Base-by-base conservation (phyloP, 352 stramenopile genomes). In the Peronospora belbahrii region DNA sequence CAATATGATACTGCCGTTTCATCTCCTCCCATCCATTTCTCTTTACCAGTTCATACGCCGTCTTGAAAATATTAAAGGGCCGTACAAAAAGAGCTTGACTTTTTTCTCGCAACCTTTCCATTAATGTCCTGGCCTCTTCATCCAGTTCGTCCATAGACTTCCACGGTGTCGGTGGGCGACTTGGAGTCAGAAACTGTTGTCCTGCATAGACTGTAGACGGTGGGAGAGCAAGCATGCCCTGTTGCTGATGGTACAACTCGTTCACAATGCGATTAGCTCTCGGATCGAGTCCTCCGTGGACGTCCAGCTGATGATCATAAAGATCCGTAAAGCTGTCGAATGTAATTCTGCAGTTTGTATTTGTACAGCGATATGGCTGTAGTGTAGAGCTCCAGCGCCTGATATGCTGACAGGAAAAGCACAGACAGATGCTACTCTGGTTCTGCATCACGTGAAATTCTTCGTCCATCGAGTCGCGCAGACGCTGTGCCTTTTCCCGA, bases 181-280 rank as follows among this genome's bases (percentile, higher is more conserved):
- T 58, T 0, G 66, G 63, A 11, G 38, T 8, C 35, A 74, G 32
- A 40, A 56, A 65, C 27, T 88, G 77, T 44, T 68, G 45, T 11
- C 51, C 64, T 1, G 67, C 56, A 44, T 78, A 88, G 8, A 88
- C 74, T 2, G 72, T 87, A 38, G 59, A 41, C 0, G 77, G 74
- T 6, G 77, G 72, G 8, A 51, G 61, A 1, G 66, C 48, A 8
- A 50, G 7, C 3, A 10, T 56, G 4, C 53, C 65, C 24, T 52
- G 56, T 9, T 73, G 43, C 32, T 78, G 62, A 9, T 58, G 50
- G 20, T 62, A 72, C 15, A 72, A 35, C 14, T 78, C 64, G 23
- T 57, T 47, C 24, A 63, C 51, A n/a, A 77, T 34, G 27, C 72
- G 80, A 9, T 60, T 39, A 10, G 42, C 32, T 47, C 48, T 48